Evolutionary conservation across 495 filamentous ascomycete species (phyloP).

Genomic region (Penicillium canariense): DNA sequence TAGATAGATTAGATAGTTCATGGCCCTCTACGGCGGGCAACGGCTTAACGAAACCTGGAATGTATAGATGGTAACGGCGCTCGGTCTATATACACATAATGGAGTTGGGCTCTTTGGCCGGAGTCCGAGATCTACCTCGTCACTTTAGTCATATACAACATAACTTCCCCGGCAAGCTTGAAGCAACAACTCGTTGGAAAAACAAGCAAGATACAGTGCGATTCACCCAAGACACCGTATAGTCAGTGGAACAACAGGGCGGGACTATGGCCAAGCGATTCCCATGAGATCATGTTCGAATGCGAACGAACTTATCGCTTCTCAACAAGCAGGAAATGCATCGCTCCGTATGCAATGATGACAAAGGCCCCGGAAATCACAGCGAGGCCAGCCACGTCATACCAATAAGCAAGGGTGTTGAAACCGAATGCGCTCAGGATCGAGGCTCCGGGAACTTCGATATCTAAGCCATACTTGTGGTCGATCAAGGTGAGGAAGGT

Average conservation of each 20-base stretch:
- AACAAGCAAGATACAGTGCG: not conserved
- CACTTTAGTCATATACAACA: not conserved
- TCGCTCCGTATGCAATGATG: constrained; percentile 82
- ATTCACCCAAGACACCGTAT: not conserved
- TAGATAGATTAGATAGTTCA: too few species aligned
- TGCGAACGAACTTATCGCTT: constrained; percentile 57
- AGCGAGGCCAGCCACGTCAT: constrained; percentile 76
- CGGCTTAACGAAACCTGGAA: not conserved
- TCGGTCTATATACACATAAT: constrained; percentile 19
- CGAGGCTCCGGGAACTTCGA: constrained; percentile 90
- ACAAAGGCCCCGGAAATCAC: constrained; percentile 82
- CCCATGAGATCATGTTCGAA: not conserved
- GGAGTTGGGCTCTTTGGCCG: not conserved
- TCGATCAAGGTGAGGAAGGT: constrained; percentile 86
- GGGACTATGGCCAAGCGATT: not conserved
- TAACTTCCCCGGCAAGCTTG: not conserved
- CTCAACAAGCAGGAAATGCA: constrained; percentile 94
- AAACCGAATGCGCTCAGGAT: constrained; percentile 96
- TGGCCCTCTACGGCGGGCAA: not conserved
- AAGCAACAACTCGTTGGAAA: not conserved
- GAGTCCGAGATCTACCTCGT: not conserved
- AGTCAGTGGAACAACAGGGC: not conserved
- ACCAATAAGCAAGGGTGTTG: constrained; percentile 77
- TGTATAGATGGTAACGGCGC: not conserved
- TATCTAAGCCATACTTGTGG: constrained; percentile 91